Conservation (phyloP, 1,284 basidiomycete genomes). For the Tilletia indica region DNA sequence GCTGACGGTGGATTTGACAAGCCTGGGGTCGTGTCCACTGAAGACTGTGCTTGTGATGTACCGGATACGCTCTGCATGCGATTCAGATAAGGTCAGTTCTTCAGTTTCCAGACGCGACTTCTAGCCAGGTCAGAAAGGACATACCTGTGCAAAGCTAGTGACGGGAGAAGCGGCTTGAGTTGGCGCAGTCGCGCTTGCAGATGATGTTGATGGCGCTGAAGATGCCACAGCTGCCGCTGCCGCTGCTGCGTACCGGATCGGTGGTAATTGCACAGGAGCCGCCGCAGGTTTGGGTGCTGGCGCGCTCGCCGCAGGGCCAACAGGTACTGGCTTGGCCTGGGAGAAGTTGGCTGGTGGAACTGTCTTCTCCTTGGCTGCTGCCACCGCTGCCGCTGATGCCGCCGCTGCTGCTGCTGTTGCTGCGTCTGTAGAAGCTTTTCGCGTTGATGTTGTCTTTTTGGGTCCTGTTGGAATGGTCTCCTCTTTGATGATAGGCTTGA, state of each 20-base stretch:
- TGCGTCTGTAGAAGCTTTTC: constrained; percentile 1
- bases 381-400: constrained; percentile 32
- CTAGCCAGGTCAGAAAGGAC: not conserved
- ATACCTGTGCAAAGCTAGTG: constrained; percentile 27
- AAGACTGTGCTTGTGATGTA: constrained; percentile 2
- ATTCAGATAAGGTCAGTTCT: not conserved
- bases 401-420: constrained; percentile 27
- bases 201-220: constrained; percentile 1
- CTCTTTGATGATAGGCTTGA: not conserved
- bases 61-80: not conserved
- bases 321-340: constrained; percentile 60
- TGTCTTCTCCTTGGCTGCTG: constrained; percentile 60
- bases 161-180: constrained; percentile 25
- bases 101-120: no score
- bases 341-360: constrained; percentile 74
- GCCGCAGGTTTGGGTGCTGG: constrained; percentile 43
- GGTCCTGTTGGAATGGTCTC: constrained; percentile 20
- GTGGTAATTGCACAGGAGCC: constrained; percentile 59
- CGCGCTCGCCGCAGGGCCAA: constrained; percentile 32
- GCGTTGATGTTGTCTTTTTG: constrained; percentile 29
- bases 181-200: constrained; percentile 25
- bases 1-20: constrained; percentile 22
- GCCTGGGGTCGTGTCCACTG: constrained; percentile 16
- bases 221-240: constrained; percentile 71
- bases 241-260: constrained; percentile 83